Base-by-base conservation (phyloP, 352 stramenopile species). In the Phytopythium vexans region DNA sequence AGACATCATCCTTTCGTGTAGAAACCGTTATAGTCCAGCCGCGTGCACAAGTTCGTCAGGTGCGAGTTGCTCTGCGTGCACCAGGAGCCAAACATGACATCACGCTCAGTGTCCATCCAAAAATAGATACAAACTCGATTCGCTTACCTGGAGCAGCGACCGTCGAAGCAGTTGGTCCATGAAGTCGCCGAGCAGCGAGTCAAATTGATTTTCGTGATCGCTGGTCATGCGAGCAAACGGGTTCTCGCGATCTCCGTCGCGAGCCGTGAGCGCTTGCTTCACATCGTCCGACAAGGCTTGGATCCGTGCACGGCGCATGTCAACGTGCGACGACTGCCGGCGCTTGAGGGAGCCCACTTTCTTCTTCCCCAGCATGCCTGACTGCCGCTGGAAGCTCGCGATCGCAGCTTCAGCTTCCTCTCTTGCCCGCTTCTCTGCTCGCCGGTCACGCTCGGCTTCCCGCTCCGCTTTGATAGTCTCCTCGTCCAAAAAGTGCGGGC, bases 91-190 rank as follows among this genome's bases (percentile, higher is more conserved):
- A 27, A 40, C 8, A 50, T 2, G 8, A 40, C 27, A 33, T 2
- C 9, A 41, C 21, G 6, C 3, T n/a, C n/a, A 52, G 49, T 0
- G 21, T 27, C 6, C 6, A 43, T 8, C 7, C 8, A 9, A 12
- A 11, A 11, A 38, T 8, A 0, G n/a, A 47, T 31, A 56, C 38
- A 42, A n/a, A 14, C 21, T 27, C 21, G 14, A 35, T 44, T 38
- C 3, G 8, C 51, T 16, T 63, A 95, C 86, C 82, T 95, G 82
- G 11, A 94, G 53, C 15, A 86, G 68, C 11, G 86, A 95, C 8
- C 84, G 75, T n/a, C 73, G 77, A 34, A 93, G 57, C 43, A 97
- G 59, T 68, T 96, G 76, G 54, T 89, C 77, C 86, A 97, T 95
- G 41, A 97, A 96, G 39, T 96, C 78, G 7, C 64, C 66, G 15